A percentile compares a stretch with the other conserved stretches of the same genome.
These are phyloP conservation scores for Erythrophleum ivorense DNA, from an alignment of 331 rosid genomes.

Conservation along the genomic window DNA sequence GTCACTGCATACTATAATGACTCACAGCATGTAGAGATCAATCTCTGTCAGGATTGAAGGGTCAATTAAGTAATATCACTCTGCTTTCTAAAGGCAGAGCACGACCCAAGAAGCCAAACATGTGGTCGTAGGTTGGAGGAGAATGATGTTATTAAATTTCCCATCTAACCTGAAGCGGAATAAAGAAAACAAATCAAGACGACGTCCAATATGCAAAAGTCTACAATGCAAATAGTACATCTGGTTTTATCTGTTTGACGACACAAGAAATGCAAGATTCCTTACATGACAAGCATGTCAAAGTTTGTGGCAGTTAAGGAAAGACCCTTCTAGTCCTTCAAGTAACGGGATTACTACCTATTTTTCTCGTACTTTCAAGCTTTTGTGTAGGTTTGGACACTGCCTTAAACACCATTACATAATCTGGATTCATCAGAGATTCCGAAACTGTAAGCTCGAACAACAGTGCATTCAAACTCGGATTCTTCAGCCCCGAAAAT, in stretches of 20 bases:
- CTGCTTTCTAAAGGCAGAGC: neutral
- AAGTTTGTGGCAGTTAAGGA: too few species aligned
- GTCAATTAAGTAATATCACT: neutral
- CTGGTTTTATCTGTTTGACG: neutral
- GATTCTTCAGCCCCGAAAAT: slow-evolving; percentile 28
- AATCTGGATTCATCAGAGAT: neutral
- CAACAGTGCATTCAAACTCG: neutral
- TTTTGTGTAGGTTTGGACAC: neutral
- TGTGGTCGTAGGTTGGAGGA: neutral
- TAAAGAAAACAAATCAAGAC: neutral
- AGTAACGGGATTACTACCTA: neutral
- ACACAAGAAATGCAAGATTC: too few species aligned
- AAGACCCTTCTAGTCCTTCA: neutral
- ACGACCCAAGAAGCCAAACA: neutral
- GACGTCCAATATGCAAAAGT: neutral
- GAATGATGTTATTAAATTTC: neutral
- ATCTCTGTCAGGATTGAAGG: neutral
- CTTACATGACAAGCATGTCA: too few species aligned
- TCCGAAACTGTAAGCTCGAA: neutral
- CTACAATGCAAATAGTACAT: neutral
- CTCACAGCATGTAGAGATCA: neutral
- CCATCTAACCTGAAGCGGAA: too few species aligned
- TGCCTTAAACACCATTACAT: neutral
- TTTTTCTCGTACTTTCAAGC: too few species aligned
- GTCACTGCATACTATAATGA: neutral